These are phyloP conservation scores for Podila epicladia DNA, from an alignment of 192 early-diverging fungal species.

Conservation along the genomic window DNA sequence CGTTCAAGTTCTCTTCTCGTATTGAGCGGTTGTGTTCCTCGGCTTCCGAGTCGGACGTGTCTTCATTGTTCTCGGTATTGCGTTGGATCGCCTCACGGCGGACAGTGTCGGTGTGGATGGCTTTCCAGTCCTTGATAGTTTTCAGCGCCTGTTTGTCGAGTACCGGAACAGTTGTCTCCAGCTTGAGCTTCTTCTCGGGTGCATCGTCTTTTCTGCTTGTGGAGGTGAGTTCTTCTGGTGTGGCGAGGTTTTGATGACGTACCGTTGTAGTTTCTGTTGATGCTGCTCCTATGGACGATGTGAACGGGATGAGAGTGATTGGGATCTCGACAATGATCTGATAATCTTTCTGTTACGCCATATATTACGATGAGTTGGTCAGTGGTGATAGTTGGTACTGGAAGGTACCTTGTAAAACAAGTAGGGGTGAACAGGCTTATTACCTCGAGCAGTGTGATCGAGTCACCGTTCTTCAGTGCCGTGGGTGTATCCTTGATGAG, in stretches of 20 bases:
- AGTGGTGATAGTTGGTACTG: no score
- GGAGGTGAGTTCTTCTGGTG: no score
- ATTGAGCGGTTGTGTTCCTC: background rate
- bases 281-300: no score
- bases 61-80: background rate
- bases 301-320: background rate
- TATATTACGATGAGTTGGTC: background rate
- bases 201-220: no score
- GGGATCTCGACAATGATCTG: background rate
- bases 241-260: no score
- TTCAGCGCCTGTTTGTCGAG: background rate
- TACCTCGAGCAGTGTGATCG: conserved; percentile 40
- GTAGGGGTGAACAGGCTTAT: background rate
- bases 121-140: background rate
- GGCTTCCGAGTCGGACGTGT: conserved; percentile 34
- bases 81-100: background rate
- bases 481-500: conserved; percentile 17
- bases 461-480: background rate
- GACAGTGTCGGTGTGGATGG: background rate
- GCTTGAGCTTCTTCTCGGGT: no score
- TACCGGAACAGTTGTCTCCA: no score
- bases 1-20: background rate
- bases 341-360: background rate
- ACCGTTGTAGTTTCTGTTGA: no score
- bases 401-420: no score